Base-by-base conservation (phyloP, 2,329 filamentous ascomycete species). In the Orbilia ellipsospora region DNA sequence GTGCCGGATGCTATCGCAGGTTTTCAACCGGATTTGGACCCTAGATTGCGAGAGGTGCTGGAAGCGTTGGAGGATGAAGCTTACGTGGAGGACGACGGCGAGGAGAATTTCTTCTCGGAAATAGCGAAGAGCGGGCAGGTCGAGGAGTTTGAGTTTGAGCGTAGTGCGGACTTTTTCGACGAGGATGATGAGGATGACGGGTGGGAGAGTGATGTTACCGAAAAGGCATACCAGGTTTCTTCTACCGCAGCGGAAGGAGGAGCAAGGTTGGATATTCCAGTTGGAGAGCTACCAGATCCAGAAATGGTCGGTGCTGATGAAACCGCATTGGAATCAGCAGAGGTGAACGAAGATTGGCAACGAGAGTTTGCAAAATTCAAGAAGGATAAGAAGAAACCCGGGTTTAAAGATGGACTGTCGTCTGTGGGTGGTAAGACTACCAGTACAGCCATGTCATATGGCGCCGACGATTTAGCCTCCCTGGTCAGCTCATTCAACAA, bases 11-110 rank as follows among this genome's bases (percentile, higher is more conserved):
- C 89, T 6, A 92, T 99, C 80, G 90, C 92, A 1, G 95, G 95
- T 0, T 97, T 99, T 82, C 91, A 99, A 83, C 95, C 96, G 5
- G 94, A 98, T 81, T 98, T 99, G 95, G 96, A 99, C 80, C 94
- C 94, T 4, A 80, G 83, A 77, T 84, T 85, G 77, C 82, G 87
- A 42, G 81, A 84, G 12, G 77, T 86, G 7, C 81, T 85, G 70
- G 84, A 85, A 51, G 67, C 67, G 55, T 79, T 82, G 62, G 66
- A 83, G 48, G 81, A 84, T 20, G 82, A 73, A 8, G 74, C 68
- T 6, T 75, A 77, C 83, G 70, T 74, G n/a, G 67, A 60, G 15
- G 42, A 65, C 1, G 23, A 68, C 1, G 54, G 62, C 23, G 72
- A 66, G 82, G 92, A 95, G 66, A 84, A 98, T 61, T 98, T 99